Evolutionary conservation across 495 filamentous ascomycete genomes (phyloP).

Genomic region (Achaetomiella virescens): DNA sequence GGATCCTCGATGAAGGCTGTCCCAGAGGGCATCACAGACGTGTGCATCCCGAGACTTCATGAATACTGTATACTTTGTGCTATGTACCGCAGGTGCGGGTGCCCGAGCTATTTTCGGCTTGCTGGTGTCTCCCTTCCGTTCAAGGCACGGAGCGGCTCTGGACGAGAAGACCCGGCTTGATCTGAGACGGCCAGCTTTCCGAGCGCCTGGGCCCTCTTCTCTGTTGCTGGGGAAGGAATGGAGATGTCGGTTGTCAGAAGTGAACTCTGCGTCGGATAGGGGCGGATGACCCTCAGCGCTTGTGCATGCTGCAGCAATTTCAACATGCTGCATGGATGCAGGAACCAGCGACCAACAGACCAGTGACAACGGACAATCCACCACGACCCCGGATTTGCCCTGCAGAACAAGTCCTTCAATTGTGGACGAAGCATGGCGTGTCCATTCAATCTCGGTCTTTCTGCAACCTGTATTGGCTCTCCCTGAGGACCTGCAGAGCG

Average conservation of each 20-base stretch:
- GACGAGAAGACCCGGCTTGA: no score
- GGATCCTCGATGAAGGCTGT: neutral
- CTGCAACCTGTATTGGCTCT: constrained; percentile 9
- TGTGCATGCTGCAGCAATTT: constrained; percentile 10
- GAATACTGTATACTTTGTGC: neutral
- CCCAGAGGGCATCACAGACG: neutral
- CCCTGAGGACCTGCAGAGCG: neutral
- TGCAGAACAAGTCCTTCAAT: neutral
- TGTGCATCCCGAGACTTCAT: neutral
- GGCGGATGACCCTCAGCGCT: neutral
- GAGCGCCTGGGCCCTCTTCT: no score
- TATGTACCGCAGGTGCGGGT: no score
- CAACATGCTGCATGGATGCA: constrained; percentile 21
- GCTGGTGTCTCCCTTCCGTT: no score
- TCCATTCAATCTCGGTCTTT: neutral
- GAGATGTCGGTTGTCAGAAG: no score
- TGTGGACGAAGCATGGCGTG: neutral
- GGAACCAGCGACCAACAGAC: constrained; percentile 17
- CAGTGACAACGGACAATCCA: neutral
- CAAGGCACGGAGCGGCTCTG: no score
- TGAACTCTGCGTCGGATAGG: neutral
- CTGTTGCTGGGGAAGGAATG: no score
- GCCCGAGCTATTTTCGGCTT: neutral
- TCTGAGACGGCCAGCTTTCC: no score
- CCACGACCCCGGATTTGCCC: constrained; percentile 1